Percentiles rank a stretch among this genome's conserved stretches.
These are phyloP conservation scores for Dittrichia graveolens DNA, from an alignment of 129 eudicot species.

Conservation along the genomic window DNA sequence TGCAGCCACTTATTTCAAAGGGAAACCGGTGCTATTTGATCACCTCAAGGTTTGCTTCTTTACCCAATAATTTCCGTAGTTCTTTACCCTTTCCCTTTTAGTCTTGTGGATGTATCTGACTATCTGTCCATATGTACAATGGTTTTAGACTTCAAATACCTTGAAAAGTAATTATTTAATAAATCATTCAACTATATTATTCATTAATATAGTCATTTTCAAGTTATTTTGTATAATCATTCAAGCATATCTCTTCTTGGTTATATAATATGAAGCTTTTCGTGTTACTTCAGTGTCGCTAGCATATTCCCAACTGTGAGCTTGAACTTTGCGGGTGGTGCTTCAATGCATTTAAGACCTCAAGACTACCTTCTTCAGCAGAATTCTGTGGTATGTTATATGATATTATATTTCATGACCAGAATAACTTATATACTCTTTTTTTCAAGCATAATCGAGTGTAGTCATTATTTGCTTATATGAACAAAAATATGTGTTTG, in stretches of 20 bases:
- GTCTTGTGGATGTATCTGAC: neutral
- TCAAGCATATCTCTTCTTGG: neutral
- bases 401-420: neutral
- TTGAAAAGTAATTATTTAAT: neutral
- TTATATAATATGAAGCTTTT: neutral
- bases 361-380: conserved; percentile 92
- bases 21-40: conserved; percentile 70
- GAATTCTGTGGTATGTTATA: conserved; percentile 63
- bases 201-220: neutral
- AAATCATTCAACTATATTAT: too few species aligned
- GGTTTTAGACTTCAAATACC: neutral
- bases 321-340: conserved; percentile 87
- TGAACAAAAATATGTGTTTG: neutral
- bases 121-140: neutral
- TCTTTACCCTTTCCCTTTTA: neutral
- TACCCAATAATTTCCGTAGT: too few species aligned
- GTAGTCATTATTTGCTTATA: neutral
- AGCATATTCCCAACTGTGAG: conserved; percentile 72
- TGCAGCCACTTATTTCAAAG: conserved; percentile 60
- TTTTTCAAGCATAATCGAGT: neutral
- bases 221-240: neutral
- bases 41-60: conserved; percentile 59
- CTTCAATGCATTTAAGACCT: conserved; percentile 72
- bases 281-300: conserved; percentile 51
- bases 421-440: neutral